Evolutionary conservation across 1,284 basidiomycete species (phyloP), one percentile per base, ranked within the genome.

Genomic region (Leccinum pseudoinsigne): DNA sequence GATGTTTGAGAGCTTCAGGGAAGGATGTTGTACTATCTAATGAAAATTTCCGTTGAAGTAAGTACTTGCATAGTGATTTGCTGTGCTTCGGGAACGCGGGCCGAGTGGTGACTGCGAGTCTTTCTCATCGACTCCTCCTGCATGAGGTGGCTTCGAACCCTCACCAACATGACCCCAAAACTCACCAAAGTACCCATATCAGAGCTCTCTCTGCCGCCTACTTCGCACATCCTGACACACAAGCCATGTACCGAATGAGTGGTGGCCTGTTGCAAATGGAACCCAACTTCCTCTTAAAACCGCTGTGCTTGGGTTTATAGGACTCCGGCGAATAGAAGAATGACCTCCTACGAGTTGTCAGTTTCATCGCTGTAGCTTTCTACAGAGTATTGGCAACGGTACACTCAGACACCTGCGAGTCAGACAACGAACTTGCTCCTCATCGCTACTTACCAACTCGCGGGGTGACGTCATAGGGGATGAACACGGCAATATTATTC

Each of bases 151-250:
- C 18, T 68, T 26, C 62, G 57, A 14, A 59, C 59, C 5, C 56
- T 62, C 40, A 61, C 53, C 42, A 61, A 55, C 26, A 76, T 74
- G 75, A 14, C 67, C 3, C 10, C 56, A 10, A 75, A 66, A 55
- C 3, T 55, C 56, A 54, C 62, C 23, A 74, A 68, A 74, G 72
- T 73, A 16, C 77, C 87, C 8, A 84, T 92, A 59, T 87, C 87
- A 54, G 78, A 81, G 3, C 82, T 94, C 31, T 90, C 91, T 16
- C 80, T 93, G 3, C 84, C 89, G 0, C 81, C 85, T 0, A 69
- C 81, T 3, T 76, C 84, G 3, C 82, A 86, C 53, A 78, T 88
- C 34, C 79, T 94, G 62, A 88, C 85, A 14, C 83, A 86, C 70
- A 85, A 34, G 34, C 10, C 34, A 34, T 34, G 34, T 34, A 1